Percentiles rank a stretch among this genome's conserved stretches.
Conservation (phyloP, 2,329 filamentous ascomycete genomes). For the Calonectria pteridis region DNA sequence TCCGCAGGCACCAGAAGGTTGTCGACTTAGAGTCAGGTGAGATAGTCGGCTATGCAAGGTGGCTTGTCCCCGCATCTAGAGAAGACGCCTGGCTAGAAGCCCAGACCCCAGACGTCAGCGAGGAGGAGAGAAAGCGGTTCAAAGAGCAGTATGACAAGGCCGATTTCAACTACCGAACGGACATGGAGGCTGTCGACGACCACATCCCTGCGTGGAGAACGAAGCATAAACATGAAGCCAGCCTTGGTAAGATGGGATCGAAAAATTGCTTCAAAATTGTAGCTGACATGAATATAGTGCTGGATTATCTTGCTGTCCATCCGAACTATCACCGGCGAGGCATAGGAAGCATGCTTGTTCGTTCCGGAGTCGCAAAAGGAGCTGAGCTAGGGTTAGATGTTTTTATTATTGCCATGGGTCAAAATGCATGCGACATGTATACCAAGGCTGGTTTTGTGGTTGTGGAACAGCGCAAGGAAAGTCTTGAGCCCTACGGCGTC, state of each 20-base stretch:
- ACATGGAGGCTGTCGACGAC: constrained; percentile 24
- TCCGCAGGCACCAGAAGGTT: constrained; percentile 37
- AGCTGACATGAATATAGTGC: constrained; percentile 16
- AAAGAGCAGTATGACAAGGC: neutral
- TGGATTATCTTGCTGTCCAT: constrained; percentile 40
- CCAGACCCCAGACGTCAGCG: constrained; percentile 30
- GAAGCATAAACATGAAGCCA: constrained; percentile 24
- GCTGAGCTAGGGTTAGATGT: constrained; percentile 33
- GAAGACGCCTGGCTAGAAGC: constrained; percentile 26
- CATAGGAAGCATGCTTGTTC: constrained; percentile 37
- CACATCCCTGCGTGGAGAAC: constrained; percentile 25
- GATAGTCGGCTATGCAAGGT: constrained; percentile 40
- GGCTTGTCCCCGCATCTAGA: constrained; percentile 30
- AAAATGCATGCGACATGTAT: constrained; percentile 29
- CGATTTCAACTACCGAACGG: constrained; percentile 6
- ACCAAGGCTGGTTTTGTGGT: constrained; percentile 36
- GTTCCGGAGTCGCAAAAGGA: constrained; percentile 36
- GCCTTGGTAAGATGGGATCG: constrained; percentile 21
- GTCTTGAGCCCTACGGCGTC: constrained; percentile 13
- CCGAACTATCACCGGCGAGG: constrained; percentile 38
- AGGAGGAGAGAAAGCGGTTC: neutral
- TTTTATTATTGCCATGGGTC: constrained; percentile 35
- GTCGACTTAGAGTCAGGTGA: constrained; percentile 33
- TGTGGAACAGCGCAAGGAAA: constrained; percentile 19
- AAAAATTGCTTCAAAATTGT: accelerated